Conservation (phyloP, 768 basidiomycete species). For the Amanita fuliginea region DNA sequence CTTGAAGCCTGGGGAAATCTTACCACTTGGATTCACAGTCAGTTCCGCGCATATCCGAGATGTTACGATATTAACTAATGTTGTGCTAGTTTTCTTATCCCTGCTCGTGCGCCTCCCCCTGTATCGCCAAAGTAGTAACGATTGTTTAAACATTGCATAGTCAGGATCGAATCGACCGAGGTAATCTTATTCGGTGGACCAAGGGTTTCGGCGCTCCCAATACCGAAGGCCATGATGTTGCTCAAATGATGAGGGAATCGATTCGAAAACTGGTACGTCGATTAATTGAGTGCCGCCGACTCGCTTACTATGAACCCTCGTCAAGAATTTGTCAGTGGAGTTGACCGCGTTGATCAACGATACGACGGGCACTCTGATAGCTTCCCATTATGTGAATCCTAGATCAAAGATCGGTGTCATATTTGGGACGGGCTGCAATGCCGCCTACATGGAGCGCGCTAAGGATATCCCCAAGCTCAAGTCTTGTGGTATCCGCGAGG, state of each 20-base stretch:
- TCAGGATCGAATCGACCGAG: constrained; percentile 92
- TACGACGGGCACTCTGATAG: constrained; percentile 95
- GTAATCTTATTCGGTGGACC: constrained; percentile 95
- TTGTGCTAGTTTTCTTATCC: constrained; percentile 80
- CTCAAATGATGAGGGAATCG: constrained; percentile 82
- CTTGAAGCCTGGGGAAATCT: constrained; percentile 37
- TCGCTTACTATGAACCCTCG: not conserved
- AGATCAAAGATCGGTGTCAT: constrained; percentile 89
- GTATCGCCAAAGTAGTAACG: not conserved
- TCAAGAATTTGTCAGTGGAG: constrained; percentile 70
- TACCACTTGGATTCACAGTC: constrained; percentile 93
- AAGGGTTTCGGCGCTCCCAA: constrained; percentile 92
- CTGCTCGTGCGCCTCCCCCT: constrained; percentile 55
- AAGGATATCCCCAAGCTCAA: constrained; percentile 79
- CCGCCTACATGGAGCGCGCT: constrained; percentile 93
- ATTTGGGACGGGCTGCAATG: constrained; percentile 97
- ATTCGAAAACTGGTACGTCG: constrained; percentile 62
- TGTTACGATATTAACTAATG: constrained; percentile 6
- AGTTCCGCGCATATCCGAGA: constrained; percentile 19
- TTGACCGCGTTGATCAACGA: constrained; percentile 92
- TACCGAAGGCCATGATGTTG: constrained; percentile 89
- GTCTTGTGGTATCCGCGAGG: constrained; percentile 52
- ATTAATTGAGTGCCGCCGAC: not conserved
- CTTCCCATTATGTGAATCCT: constrained; percentile 91
- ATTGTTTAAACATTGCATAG: constrained; percentile 23